Percentiles rank a stretch among this genome's conserved stretches.
Conservation (phyloP, 2,329 filamentous ascomycete species). For the Onygena corvina region DNA sequence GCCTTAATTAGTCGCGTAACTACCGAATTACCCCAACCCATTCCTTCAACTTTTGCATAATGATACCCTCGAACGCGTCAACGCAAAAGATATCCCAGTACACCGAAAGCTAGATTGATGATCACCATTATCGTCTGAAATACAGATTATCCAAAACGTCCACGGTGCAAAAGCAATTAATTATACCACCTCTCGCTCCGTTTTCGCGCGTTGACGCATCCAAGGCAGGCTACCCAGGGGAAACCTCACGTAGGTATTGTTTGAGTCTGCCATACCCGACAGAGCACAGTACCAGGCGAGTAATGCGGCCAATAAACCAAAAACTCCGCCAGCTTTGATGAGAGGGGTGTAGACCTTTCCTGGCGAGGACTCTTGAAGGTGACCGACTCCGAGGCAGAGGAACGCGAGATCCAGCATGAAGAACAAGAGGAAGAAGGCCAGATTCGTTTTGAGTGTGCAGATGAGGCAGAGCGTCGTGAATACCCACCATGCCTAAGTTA, state of each 20-base stretch:
- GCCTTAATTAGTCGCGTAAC: neutral
- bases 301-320: conserved; percentile 71
- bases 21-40: neutral
- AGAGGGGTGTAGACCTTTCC: conserved; percentile 37
- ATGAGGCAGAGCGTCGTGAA: conserved; percentile 65
- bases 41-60: too few relatives aligned
- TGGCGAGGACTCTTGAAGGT: conserved; percentile 43
- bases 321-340: conserved; percentile 61
- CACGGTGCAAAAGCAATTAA: neutral
- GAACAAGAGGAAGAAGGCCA: conserved; percentile 69
- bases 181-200: conserved; percentile 30
- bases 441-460: conserved; percentile 62
- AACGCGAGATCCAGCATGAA: conserved; percentile 65
- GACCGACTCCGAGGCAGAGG: conserved; percentile 55
- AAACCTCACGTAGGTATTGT: conserved; percentile 76
- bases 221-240: conserved; percentile 92
- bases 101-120: too few relatives aligned
- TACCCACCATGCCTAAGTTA: conserved; percentile 59
- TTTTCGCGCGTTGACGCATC: conserved; percentile 58
- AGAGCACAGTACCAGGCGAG: conserved; percentile 79
- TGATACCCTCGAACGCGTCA: neutral
- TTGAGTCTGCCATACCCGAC: conserved; percentile 61
- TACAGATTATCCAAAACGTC: neutral
- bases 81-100: neutral
- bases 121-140: neutral